These are phyloP conservation scores for Coemansia sp. DNA, from an alignment of 192 early-diverging fungal genomes.

Conservation along the genomic window DNA sequence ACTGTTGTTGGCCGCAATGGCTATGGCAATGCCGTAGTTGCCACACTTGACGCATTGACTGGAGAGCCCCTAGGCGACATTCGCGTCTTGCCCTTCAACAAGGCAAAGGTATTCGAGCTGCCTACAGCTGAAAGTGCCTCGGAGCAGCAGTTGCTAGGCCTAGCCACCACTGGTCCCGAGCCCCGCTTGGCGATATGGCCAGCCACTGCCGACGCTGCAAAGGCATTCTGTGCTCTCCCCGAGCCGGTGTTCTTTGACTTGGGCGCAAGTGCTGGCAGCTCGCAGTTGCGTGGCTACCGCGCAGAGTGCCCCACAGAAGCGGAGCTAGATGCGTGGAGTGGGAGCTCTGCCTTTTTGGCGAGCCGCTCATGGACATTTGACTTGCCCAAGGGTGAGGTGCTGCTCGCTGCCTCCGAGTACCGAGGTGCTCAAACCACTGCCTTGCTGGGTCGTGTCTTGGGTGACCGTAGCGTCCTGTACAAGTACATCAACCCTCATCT, in stretches of 20 bases:
- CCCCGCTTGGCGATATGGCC: constrained; percentile 63
- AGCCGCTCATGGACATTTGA: constrained; percentile 53
- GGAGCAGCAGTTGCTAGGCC: constrained; percentile 35
- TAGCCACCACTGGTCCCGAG: constrained; percentile 12
- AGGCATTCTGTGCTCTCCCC: constrained; percentile 57
- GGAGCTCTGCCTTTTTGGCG: constrained; percentile 6
- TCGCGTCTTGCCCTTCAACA: constrained; percentile 30
- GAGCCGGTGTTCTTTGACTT: constrained; percentile 69
- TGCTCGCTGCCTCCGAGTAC: constrained; percentile 45
- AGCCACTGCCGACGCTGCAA: constrained; percentile 51
- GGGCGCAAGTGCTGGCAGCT: constrained; percentile 52
- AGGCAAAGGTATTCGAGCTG: constrained; percentile 57
- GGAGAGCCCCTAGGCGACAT: constrained; percentile 13
- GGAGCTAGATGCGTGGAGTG: constrained; percentile 12
- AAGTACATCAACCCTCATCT: constrained; percentile 98
- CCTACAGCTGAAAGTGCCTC: constrained; percentile 53
- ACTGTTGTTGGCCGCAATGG: constrained; percentile 31
- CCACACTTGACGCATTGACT: constrained; percentile 33
- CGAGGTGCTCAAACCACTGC: constrained; percentile 64
- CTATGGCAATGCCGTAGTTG: constrained; percentile 31
- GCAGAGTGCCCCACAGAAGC: constrained; percentile 51
- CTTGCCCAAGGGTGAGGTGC: constrained; percentile 59
- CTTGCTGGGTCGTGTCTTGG: constrained; percentile 88
- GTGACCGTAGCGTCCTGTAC: constrained; percentile 94
- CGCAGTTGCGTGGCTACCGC: constrained; percentile 57